Evolutionary conservation across 257 asterid species (phyloP).

Genomic region (Gentiana macrophylla): DNA sequence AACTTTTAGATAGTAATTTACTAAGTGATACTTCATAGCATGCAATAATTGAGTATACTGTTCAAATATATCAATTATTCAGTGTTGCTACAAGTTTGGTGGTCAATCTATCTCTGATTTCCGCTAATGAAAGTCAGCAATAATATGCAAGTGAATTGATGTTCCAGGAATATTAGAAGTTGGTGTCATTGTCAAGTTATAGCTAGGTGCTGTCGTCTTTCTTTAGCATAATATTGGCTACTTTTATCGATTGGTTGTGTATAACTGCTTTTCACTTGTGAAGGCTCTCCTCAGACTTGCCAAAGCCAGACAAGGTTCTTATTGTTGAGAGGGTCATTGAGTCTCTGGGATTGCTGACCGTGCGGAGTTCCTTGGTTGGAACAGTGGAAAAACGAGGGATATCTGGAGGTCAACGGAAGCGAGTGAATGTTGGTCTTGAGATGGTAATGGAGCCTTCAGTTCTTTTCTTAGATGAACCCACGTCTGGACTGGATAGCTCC

Average conservation of each 20-base stretch:
- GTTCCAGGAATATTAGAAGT: too few species aligned
- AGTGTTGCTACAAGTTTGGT: too few species aligned
- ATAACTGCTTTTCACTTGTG: conserved; percentile 20
- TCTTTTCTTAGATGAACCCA: conserved; percentile 84
- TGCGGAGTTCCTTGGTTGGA: conserved; percentile 73
- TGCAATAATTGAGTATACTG: too few species aligned
- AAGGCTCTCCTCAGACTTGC: conserved; percentile 69
- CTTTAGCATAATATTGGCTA: too few species aligned
- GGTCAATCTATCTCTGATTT: too few species aligned
- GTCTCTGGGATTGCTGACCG: conserved; percentile 70
- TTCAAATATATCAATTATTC: too few species aligned
- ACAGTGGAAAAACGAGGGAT: conserved; percentile 93
- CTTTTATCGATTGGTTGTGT: not conserved
- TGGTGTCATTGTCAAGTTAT: too few species aligned
- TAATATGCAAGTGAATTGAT: too few species aligned
- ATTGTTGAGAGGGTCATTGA: conserved; percentile 82
- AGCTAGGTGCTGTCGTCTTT: too few species aligned
- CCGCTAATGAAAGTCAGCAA: too few species aligned
- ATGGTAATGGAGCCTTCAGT: conserved; percentile 96
- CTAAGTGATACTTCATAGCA: too few species aligned
- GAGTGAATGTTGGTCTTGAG: conserved; percentile 91
- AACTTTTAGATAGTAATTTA: too few species aligned
- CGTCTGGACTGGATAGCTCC: conserved; percentile 92
- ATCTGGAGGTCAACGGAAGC: conserved; percentile 94
- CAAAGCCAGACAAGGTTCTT: conserved; percentile 77